Base-by-base conservation (phyloP, 169 alveolate species). In the Cardiosporidium cionae region DNA sequence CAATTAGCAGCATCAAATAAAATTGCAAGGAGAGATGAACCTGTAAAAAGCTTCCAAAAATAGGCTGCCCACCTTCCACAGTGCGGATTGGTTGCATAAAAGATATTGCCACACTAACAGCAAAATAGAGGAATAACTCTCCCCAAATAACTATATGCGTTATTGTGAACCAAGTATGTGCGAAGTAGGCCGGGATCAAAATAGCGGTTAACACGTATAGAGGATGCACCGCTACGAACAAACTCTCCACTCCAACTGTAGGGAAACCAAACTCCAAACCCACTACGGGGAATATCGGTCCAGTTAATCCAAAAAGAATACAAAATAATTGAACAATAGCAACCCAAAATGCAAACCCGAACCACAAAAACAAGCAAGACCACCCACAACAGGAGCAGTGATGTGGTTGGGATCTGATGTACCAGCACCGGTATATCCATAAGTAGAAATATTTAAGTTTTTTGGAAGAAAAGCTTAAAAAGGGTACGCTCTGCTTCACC, bases 311-410 rank as follows among this genome's bases (percentile, higher is more conserved):
- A 36, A 70, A 71, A n/a, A 85, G 31, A 16, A 81, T 81, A 27
- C 81, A 68, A 33, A 81, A 25, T 5, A 84, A 70, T 79, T 85
- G 86, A 31, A 68, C 77, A 25, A 81, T 54, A 25, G 90, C 85
- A 35, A 85, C 78, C 90, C 90, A 85, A 52, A 85, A 77, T 28
- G 90, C 90, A 71, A 68, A 85, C 25, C 80, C 75, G 54, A 82
- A 81, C 53, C 81, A 85, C 52, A 70, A 52, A 27, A 81, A 37
- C n/a, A 83, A 77, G 72, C 76, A 82, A 29, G 81, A 82, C 4
- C 84, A 73, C 23, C 90, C 90, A n/a, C 79, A 79, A 28, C 87
- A 70, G 52, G 84, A 62, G 52, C 58, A 78, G 32, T 79, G 68
- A 28, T 81, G 84, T 31, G 79, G 76, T 68, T 76, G 78, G 16